These are phyloP conservation scores for Mangifera indica DNA, from an alignment of 345 rosid genomes.

Conservation along the genomic window DNA sequence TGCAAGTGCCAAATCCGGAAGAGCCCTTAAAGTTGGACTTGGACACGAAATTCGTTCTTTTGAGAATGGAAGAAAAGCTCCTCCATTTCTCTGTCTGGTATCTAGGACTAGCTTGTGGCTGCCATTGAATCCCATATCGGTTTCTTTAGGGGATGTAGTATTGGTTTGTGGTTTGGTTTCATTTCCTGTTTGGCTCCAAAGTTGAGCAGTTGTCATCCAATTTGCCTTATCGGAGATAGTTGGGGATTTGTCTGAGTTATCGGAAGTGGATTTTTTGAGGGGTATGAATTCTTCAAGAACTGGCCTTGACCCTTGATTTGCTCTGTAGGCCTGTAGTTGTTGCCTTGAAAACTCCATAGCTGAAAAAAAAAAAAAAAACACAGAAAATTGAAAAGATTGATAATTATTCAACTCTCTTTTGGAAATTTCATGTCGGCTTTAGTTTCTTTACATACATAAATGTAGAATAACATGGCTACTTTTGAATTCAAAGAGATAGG, in stretches of 20 bases:
- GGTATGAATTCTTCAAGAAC: slow-evolving; percentile 98
- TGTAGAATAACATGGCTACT: slow-evolving; percentile 15
- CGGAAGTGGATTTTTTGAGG: slow-evolving; percentile 49
- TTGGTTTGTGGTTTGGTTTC: slow-evolving; percentile 41
- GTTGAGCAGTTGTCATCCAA: slow-evolving; percentile 96
- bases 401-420: not conserved
- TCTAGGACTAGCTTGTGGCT: slow-evolving; percentile 63
- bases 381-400: not conserved
- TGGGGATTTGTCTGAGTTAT: slow-evolving; percentile 36
- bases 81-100: slow-evolving; percentile 68
- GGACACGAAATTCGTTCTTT: slow-evolving; percentile 57
- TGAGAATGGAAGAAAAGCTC: slow-evolving; percentile 91
- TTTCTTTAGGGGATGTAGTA: slow-evolving; percentile 39
- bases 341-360: slow-evolving; percentile 88
- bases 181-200: slow-evolving; percentile 80
- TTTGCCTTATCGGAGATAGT: slow-evolving; percentile 53
- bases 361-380: slow-evolving; percentile 27
- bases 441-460: slow-evolving; percentile 20
- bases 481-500: slow-evolving; percentile 27
- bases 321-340: slow-evolving; percentile 67
- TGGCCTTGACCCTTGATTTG: slow-evolving; percentile 58
- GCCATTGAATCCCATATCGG: slow-evolving; percentile 46
- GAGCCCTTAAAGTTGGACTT: slow-evolving; percentile 33
- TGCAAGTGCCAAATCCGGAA: slow-evolving; percentile 68
- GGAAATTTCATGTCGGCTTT: slow-evolving; percentile 12